Evolutionary conservation across 495 filamentous ascomycete species (phyloP), one percentile per base, ranked within the genome.

Genomic region (Xylaria sp.): DNA sequence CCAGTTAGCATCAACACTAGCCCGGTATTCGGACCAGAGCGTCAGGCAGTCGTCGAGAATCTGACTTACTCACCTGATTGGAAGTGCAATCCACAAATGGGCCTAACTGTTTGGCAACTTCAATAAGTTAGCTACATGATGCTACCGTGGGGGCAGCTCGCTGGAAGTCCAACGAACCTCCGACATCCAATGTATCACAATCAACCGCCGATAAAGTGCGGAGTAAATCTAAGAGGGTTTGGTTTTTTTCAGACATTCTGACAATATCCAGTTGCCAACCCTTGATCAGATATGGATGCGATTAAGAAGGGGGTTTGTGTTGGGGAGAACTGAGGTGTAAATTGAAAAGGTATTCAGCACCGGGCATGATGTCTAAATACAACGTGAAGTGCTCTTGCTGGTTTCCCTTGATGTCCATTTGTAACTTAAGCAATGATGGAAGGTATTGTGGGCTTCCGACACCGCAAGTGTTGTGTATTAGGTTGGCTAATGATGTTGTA

Each of bases 41-140:
- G 15, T 37, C 17, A n/a, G 21, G 3, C 19, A 29, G 9, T 17
- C 43, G 55, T n/a, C n/a, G n/a, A n/a, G 44, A n/a, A 62, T 6
- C 33, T 40, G 9, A 6, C 11, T 62, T 5, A 21, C 75, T 61
- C 76, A 89, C 88, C 79, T 90, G 89, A 69, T 91, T 91, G 3
- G 89, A 90, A n/a, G 89, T 91, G 73, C 87, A 90, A 71, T 91
- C 88, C 24, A 84, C 81, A 72, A 91, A 92, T 0, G 87, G 88
- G 15, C 88, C 89, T 0, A 89, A 75, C 19, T 82, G 75, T 72
- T 80, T 82, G n/a, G 87, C 84, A 7, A 90, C 88, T 88, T 65
- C 50, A 15, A 1, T 11, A n/a, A 3, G 7, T 68, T 33, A 61
- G 77, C 21, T 72, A 67, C 9, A 35, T 19, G 17, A 52, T 17